Conservation (phyloP, 2,329 filamentous ascomycete species). For the Thelonectria blattea region DNA sequence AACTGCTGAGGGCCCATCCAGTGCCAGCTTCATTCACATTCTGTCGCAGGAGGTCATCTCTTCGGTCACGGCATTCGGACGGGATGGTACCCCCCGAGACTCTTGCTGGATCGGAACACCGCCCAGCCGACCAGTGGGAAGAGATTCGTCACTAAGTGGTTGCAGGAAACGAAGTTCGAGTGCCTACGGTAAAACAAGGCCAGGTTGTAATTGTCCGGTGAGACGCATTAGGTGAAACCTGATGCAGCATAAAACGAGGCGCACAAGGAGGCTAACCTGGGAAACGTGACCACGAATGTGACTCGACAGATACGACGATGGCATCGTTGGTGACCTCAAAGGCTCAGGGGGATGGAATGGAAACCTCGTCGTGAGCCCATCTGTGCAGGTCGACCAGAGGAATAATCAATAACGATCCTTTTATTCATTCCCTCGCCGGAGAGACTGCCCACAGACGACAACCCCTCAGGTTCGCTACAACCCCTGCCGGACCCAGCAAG, state of each 20-base stretch:
- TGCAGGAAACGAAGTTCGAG: conserved; percentile 16
- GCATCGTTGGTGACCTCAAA: neutral
- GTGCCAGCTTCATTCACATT: conserved; percentile 19
- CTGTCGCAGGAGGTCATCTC: conserved; percentile 14
- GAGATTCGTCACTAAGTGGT: conserved; percentile 8
- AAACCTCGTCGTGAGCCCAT: conserved; percentile 6
- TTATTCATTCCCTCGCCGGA: neutral
- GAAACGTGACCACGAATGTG: neutral
- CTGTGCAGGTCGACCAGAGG: neutral
- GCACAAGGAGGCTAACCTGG: neutral
- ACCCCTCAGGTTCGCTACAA: conserved; percentile 37
- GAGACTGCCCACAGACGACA: conserved; percentile 2
- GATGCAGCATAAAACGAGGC: conserved; percentile 10
- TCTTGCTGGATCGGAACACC: conserved; percentile 5
- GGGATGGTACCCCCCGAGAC: conserved; percentile 5
- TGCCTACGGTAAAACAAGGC: neutral
- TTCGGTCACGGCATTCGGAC: conserved; percentile 8
- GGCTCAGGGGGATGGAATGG: neutral
- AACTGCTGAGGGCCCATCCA: neutral
- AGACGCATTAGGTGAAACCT: conserved; percentile 18
- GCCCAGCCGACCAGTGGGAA: conserved; percentile 8
- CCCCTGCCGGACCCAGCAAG: conserved; percentile 27
- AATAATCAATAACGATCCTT: neutral
- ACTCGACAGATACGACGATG: neutral
- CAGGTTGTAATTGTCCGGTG: conserved; percentile 5